Evolutionary conservation across 75 land plant species (phyloP).

Genomic region (Selaginella moellendorffii): DNA sequence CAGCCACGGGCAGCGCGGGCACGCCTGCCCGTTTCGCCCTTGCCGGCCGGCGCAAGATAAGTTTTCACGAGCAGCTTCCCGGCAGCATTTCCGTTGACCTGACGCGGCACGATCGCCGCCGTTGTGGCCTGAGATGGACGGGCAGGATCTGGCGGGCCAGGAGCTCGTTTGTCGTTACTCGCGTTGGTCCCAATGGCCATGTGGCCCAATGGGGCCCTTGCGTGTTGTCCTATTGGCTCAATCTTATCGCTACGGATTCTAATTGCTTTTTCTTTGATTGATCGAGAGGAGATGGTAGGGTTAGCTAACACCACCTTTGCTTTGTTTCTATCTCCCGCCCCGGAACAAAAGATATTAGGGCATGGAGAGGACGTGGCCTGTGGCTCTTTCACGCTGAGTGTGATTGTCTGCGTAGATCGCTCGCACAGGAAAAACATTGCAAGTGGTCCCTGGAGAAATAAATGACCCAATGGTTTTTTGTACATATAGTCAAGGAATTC

Average conservation of each 20-base stretch:
- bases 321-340: too few relatives aligned
- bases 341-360: too few relatives aligned
- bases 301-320: too few relatives aligned
- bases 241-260: neutral
- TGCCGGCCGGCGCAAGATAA: neutral
- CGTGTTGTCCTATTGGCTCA: neutral
- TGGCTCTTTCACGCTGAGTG: too few relatives aligned
- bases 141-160: neutral
- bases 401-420: too few relatives aligned
- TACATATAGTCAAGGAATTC: too few relatives aligned
- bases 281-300: too few relatives aligned
- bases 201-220: neutral
- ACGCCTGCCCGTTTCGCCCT: neutral
- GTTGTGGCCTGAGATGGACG: neutral
- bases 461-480: too few relatives aligned
- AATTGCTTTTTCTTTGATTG: too few relatives aligned
- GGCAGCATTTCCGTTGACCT: neutral
- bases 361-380: too few relatives aligned
- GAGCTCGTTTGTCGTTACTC: neutral
- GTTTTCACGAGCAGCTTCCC: neutral
- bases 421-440: too few relatives aligned
- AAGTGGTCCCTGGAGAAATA: too few relatives aligned
- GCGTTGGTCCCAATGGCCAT: neutral
- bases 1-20: slow-evolving; percentile 2
- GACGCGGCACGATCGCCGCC: neutral